These are phyloP conservation scores for Fermentozyma sake DNA, from an alignment of 1,139 yeast genomes.

Conservation along the genomic window DNA sequence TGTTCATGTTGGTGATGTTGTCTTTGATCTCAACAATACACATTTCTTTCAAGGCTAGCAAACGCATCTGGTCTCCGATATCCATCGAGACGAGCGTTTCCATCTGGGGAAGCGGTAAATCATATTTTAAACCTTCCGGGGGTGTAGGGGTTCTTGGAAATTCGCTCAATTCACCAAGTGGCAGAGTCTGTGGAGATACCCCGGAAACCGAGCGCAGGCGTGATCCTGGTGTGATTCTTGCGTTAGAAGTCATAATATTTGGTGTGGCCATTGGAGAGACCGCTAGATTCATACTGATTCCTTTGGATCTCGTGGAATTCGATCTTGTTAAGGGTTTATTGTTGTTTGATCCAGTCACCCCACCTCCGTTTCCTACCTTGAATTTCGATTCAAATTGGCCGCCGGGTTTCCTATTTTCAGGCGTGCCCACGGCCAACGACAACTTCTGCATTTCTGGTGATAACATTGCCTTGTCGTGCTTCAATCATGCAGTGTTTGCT, in stretches of 20 bases:
- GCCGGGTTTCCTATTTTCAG: too few species aligned
- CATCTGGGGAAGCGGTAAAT: conserved; percentile 27
- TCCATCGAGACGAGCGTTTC: conserved; percentile 29
- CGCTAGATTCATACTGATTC: conserved; percentile 29
- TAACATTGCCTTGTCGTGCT: too few species aligned
- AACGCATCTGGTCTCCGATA: conserved; percentile 52
- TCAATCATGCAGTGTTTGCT: too few species aligned
- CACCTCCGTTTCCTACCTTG: too few species aligned
- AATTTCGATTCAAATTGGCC: too few species aligned
- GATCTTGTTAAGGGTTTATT: too few species aligned
- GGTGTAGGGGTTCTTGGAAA: too few species aligned
- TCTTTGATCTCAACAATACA: conserved; percentile 54
- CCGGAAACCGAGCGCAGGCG: conserved; percentile 4
- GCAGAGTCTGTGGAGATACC: conserved; percentile 3
- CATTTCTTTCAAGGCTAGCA: conserved; percentile 62
- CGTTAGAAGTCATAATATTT: too few species aligned
- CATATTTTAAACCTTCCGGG: conserved; percentile 7
- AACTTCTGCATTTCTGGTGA: too few species aligned
- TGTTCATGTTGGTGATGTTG: conserved; percentile 31
- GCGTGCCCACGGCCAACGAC: too few species aligned
- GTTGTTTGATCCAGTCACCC: too few species aligned
- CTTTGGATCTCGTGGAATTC: conserved; percentile 23
- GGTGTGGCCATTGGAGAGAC: conserved; percentile 20
- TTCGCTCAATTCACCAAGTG: conserved; percentile 3
- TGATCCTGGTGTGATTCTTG: background rate